These are phyloP conservation scores for Saccharomycopsis schoenii DNA, from an alignment of 805 yeast species.

Conservation along the genomic window DNA sequence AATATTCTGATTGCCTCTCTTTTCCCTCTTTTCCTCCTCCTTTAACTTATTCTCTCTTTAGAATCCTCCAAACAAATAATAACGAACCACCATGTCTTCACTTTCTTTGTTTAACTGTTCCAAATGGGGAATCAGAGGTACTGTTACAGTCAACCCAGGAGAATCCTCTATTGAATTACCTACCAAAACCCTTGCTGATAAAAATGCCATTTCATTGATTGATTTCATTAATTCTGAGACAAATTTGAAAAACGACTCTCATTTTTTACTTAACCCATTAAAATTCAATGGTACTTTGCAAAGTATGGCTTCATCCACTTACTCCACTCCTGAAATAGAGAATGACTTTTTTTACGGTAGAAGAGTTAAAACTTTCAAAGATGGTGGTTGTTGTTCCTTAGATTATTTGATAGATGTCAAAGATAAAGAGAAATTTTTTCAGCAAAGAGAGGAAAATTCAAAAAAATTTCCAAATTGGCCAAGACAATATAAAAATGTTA, in stretches of 20 bases:
- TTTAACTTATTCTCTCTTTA: background rate
- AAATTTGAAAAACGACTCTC: constrained; percentile 36
- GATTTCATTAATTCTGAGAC: constrained; percentile 21
- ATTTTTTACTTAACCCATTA: constrained; percentile 47
- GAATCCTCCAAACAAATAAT: too few relatives aligned
- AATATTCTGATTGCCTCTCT: too few relatives aligned
- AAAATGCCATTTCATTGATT: constrained; percentile 21
- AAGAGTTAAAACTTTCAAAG: constrained; percentile 45
- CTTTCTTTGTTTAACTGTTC: constrained; percentile 9
- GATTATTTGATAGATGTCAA: constrained; percentile 50
- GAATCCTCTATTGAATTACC: constrained; percentile 27
- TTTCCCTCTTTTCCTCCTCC: too few relatives aligned
- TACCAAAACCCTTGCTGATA: constrained; percentile 19
- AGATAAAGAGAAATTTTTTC: constrained; percentile 19
- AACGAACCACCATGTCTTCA: background rate
- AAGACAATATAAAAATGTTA: constrained; percentile 57
- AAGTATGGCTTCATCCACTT: constrained; percentile 56
- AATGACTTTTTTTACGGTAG: constrained; percentile 68
- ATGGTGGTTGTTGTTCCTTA: constrained; percentile 64
- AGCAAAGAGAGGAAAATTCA: constrained; percentile 24
- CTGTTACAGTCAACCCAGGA: constrained; percentile 27
- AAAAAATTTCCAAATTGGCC: constrained; percentile 40
- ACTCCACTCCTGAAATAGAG: constrained; percentile 35
- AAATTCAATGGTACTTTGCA: constrained; percentile 69
- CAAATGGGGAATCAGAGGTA: constrained; percentile 26